Base-by-base conservation (phyloP, 1,284 basidiomycete species). In the Malassezia pachydermatis region DNA sequence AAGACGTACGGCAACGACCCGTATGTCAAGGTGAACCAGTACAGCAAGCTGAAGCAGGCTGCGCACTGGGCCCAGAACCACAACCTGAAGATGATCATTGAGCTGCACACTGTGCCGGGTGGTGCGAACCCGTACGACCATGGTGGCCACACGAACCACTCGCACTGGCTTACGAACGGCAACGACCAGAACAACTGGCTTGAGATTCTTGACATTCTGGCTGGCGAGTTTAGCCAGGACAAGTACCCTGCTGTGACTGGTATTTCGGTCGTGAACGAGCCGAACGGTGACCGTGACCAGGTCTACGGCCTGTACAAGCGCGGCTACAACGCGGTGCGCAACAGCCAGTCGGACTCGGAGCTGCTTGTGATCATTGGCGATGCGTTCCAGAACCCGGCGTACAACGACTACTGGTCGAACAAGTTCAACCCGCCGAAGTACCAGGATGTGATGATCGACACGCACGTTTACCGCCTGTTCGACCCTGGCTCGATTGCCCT, bases 11-110 rank as follows among this genome's bases (percentile, higher is more conserved):
- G 75, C 4, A 86, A 83, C 8, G 87, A 92, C 64, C 88, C 87
- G 0, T 94, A 81, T 74, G 80, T 88, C 56, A 80, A 82, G 75
- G 85, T 87, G 16, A 84, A 86, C 69, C 86, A 84, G 73, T 59
- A 55, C 48, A 62, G 62, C 28, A 75, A 77, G 65, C 73, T 78
- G 22, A 73, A 75, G 54, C 63, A 71, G 43, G 88, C 87, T 0
- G 79, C 87, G 34, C 73, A 70, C 2, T 94, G 89, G 89, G 86
- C 87, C 4, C 66, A 75, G 17, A 79, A 80, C 24, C 73, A 87
- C 62, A 80, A 81, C 4, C 72, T 95, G 49, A 88, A 88, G 70
- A 76, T 94, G 48, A 81, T 92, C 40, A 72, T 88, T 33, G 84
- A 87, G 73, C 75, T 86, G 16, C 75, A 76, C 50, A 73, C 75